A percentile compares a stretch with the other conserved stretches of the same genome.
Evolutionary conservation across 2,329 filamentous ascomycete species (phyloP).

Genomic region (Trichophyton verrucosum): DNA sequence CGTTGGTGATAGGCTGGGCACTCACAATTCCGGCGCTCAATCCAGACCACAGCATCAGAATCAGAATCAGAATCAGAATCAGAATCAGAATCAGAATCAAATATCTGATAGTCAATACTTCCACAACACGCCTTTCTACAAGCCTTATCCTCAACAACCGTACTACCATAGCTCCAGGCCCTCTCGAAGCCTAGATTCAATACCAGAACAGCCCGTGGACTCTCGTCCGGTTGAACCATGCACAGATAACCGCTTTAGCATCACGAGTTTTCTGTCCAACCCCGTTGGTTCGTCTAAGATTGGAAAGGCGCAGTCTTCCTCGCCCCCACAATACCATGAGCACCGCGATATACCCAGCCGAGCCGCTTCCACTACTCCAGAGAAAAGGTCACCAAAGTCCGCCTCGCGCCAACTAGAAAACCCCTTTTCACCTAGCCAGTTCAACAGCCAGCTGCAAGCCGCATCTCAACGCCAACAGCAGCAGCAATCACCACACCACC

Average conservation of each 20-base stretch:
- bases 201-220: not conserved
- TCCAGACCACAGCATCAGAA: not conserved
- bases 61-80: not conserved
- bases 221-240: not conserved
- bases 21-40: not conserved
- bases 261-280: not conserved
- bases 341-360: not conserved
- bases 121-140: not conserved
- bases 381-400: not conserved
- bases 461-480: not conserved
- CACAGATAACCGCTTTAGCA: not conserved
- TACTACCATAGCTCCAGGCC: not conserved
- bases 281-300: not conserved
- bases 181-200: not conserved
- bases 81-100: not conserved
- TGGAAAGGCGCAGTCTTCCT: not conserved
- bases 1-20: not conserved
- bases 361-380: not conserved
- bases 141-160: not conserved
- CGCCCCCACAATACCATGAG: slow-evolving; percentile 3
- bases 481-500: not conserved
- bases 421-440: not conserved
- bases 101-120: not conserved
- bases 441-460: not conserved
- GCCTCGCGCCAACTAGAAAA: not conserved